Conservation (phyloP, 192 early-diverging fungal species). For the Diversispora epigaea region DNA sequence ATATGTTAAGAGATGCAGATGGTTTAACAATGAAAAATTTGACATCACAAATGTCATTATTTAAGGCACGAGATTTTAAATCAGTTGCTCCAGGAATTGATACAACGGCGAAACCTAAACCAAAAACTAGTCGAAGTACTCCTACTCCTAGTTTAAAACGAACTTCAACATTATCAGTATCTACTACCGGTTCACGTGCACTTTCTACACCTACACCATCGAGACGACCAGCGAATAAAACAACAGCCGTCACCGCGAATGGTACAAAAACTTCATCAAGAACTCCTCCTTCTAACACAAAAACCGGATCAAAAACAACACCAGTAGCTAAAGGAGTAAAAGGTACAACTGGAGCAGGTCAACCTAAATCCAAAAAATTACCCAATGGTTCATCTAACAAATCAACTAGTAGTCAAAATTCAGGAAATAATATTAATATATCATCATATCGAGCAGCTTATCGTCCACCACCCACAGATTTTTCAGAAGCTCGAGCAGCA, state of each 20-base stretch:
- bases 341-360: too few relatives aligned
- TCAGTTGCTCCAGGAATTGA: not conserved
- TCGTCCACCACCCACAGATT: constrained; percentile 6
- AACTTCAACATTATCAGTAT: not conserved
- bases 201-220: too few relatives aligned
- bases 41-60: constrained; percentile 19
- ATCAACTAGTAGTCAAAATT: too few relatives aligned
- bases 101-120: not conserved
- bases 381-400: too few relatives aligned
- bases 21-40: not conserved
- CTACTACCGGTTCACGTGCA: not conserved
- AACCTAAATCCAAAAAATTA: too few relatives aligned
- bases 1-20: constrained; percentile 18
- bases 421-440: not conserved
- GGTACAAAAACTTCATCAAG: too few relatives aligned
- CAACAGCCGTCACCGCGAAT: too few relatives aligned
- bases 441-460: constrained; percentile 1
- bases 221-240: too few relatives aligned
- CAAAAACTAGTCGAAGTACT: not conserved
- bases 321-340: too few relatives aligned
- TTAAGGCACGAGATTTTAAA: constrained; percentile 5
- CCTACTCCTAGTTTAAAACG: not conserved
- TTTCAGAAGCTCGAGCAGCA: constrained; percentile 22
- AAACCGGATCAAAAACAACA: not conserved
- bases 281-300: not conserved